Evolutionary conservation across 352 stramenopile species (phyloP).

Genomic region (Globisporangium solare): DNA sequence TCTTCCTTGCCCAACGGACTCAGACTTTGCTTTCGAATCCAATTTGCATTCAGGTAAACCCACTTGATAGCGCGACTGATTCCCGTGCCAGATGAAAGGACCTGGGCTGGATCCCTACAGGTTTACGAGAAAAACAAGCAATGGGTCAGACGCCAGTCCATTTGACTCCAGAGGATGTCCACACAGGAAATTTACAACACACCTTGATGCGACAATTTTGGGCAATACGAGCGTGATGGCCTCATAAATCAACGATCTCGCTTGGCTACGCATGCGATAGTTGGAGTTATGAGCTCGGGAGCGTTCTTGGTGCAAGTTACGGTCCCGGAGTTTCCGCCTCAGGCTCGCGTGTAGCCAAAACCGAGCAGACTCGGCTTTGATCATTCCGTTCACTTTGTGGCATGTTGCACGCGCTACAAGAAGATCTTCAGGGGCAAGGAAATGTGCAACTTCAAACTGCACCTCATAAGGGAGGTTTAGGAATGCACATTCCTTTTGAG

Average conservation of each 20-base stretch:
- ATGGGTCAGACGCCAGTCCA: conserved; percentile 2
- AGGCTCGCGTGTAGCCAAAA: conserved; percentile 84
- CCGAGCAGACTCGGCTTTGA: conserved; percentile 75
- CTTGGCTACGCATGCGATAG: conserved; percentile 41
- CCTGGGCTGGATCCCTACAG: conserved; percentile 55
- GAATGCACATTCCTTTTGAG: conserved; percentile 56
- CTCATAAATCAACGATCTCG: conserved; percentile 75
- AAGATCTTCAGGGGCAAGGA: conserved; percentile 72
- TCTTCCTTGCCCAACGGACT: conserved; percentile 30
- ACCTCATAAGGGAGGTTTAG: conserved; percentile 78
- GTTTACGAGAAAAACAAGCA: background rate
- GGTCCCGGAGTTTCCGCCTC: conserved; percentile 58
- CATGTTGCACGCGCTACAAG: conserved; percentile 67
- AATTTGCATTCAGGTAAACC: conserved; percentile 84
- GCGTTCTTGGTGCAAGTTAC: conserved; percentile 36
- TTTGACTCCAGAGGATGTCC: background rate
- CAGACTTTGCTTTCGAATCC: conserved; percentile 72
- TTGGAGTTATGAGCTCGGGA: conserved; percentile 43
- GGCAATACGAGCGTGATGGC: conserved; percentile 70
- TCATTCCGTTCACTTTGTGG: conserved; percentile 79
- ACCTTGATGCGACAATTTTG: conserved; percentile 71
- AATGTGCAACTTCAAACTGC: conserved; percentile 74
- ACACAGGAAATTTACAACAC: conserved; percentile 1
- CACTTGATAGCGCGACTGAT: conserved; percentile 81
- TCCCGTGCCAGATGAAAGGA: conserved; percentile 60